These are phyloP conservation scores for Camellia japonica DNA, from an alignment of 148 eudicot species.

Conservation along the genomic window DNA sequence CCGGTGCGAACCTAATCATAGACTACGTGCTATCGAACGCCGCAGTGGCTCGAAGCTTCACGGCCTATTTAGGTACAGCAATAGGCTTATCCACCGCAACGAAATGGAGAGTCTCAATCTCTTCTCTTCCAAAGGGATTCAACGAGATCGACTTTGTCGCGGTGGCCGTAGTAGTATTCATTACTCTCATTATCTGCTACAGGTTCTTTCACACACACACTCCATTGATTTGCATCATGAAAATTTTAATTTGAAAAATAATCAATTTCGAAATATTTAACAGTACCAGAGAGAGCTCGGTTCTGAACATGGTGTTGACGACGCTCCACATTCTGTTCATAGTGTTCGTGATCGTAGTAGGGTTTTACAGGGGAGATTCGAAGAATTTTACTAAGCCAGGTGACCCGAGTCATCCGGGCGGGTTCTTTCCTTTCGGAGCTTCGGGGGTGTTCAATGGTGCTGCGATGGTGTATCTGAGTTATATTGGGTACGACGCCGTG, in stretches of 20 bases:
- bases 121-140: slow-evolving; percentile 68
- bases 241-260: background rate
- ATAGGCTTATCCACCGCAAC: slow-evolving; percentile 53
- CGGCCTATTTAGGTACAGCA: slow-evolving; percentile 69
- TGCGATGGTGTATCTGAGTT: slow-evolving; percentile 82
- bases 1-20: slow-evolving; percentile 71
- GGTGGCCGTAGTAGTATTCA: slow-evolving; percentile 58
- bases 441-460: slow-evolving; percentile 86
- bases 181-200: slow-evolving; percentile 86
- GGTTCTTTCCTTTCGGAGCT: slow-evolving; percentile 74
- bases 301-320: slow-evolving; percentile 68
- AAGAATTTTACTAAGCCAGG: slow-evolving; percentile 56
- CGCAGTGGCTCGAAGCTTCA: slow-evolving; percentile 81
- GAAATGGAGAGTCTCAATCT: slow-evolving; percentile 57
- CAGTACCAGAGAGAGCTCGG: slow-evolving; percentile 90
- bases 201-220: slow-evolving; percentile 39
- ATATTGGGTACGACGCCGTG: slow-evolving; percentile 91
- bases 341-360: slow-evolving; percentile 62
- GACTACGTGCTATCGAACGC: slow-evolving; percentile 89
- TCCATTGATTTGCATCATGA: background rate
- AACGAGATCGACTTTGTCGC: slow-evolving; percentile 82
- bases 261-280: slow-evolving; percentile 1
- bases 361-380: slow-evolving; percentile 66
- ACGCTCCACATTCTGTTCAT: slow-evolving; percentile 67
- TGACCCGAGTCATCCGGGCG: slow-evolving; percentile 53